phyloP scores from a whole-genome alignment of 805 yeast genomes.

The Candida patagonica region DNA sequence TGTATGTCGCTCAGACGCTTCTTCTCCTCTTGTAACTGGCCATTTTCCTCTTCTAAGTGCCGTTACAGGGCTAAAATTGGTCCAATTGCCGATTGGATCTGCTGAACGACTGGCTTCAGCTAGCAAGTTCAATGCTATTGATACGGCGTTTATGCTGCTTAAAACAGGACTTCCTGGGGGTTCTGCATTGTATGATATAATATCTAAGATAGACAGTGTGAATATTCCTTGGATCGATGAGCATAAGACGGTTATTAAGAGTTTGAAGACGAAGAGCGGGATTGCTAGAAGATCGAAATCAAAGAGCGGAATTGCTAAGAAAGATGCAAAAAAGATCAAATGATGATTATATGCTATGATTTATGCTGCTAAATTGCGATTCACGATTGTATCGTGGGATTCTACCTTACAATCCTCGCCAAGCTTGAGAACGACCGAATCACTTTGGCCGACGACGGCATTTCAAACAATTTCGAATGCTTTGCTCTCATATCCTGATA shows the following conservation, averaged over 20 bases:
- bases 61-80: conserved; percentile 10
- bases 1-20: conserved; percentile 16
- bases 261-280: conserved; percentile 4
- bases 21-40: conserved; percentile 10
- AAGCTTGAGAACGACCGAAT: no score
- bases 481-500: neutral
- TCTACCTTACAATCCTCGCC: no score
- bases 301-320: neutral
- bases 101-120: conserved; percentile 7
- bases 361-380: no score
- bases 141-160: conserved; percentile 3
- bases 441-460: neutral
- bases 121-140: neutral
- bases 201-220: neutral
- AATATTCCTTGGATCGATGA: conserved; percentile 8
- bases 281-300: neutral
- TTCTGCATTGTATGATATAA: neutral
- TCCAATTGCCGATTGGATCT: conserved; percentile 16
- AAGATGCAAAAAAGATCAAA: neutral
- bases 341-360: neutral
- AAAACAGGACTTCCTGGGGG: neutral
- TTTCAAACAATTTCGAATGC: neutral
- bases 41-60: conserved; percentile 17
- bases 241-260: conserved; percentile 3
- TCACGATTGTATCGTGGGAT: no score